A percentile compares a stretch with the other conserved stretches of the same genome.
Evolutionary conservation across 208 protist species (phyloP).

Genomic region (Leishmania braziliensis): DNA sequence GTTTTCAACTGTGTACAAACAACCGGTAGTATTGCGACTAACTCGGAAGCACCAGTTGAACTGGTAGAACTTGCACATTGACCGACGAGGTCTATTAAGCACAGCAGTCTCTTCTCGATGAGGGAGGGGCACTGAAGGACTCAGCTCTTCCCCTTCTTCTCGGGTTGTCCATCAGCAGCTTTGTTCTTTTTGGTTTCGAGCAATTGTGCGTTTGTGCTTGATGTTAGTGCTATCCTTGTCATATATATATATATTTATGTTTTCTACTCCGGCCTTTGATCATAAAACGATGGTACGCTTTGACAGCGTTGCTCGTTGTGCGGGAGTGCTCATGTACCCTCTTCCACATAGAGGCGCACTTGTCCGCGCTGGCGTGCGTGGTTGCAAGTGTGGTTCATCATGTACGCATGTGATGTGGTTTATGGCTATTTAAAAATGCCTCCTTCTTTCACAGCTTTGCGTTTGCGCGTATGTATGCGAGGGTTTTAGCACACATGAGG

Average conservation of each 20-base stretch:
- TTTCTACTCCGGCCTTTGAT: background rate
- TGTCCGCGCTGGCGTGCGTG: background rate
- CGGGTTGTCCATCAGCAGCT: background rate
- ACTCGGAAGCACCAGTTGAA: background rate
- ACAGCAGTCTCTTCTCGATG: background rate
- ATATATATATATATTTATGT: background rate
- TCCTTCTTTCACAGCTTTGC: background rate
- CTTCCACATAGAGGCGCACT: background rate
- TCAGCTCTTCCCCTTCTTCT: background rate
- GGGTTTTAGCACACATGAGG: background rate
- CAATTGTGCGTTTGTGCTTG: background rate
- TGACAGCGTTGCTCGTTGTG: background rate
- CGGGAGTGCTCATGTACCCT: background rate
- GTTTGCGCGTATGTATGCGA: background rate
- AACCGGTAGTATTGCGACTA: background rate
- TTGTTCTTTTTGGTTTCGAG: background rate
- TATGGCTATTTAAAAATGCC: background rate
- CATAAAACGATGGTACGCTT: background rate
- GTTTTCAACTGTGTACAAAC: background rate
- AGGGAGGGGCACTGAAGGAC: background rate
- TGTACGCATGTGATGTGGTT: background rate
- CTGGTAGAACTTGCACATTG: background rate
- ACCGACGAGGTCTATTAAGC: background rate
- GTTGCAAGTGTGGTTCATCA: background rate
- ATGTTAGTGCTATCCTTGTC: background rate